Evolutionary conservation across 2,329 filamentous ascomycete genomes (phyloP).

Genomic region (Cytospora paraplurivora): DNA sequence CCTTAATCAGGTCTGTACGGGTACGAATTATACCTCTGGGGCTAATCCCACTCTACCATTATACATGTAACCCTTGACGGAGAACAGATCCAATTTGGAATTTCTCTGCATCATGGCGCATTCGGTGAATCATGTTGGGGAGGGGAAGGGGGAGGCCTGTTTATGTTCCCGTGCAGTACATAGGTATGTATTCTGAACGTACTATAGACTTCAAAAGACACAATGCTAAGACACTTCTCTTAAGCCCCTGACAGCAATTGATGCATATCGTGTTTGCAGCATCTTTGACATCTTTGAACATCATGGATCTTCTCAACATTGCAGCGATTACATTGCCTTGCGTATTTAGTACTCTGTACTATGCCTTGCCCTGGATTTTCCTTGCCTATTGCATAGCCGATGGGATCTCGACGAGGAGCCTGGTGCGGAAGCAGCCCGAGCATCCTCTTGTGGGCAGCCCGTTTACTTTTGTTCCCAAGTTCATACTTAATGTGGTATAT

Average conservation of each 20-base stretch:
- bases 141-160: too few species aligned
- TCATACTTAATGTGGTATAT: not conserved
- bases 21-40: too few species aligned
- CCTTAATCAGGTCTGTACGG: too few species aligned
- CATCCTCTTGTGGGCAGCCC: conserved; percentile 3
- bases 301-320: not conserved
- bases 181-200: too few species aligned
- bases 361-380: not conserved
- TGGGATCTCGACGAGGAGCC: not conserved
- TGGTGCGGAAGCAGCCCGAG: not conserved
- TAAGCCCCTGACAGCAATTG: too few species aligned
- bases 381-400: not conserved
- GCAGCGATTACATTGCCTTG: not conserved
- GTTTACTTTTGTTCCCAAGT: not conserved
- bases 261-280: not conserved
- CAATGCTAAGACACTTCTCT: not conserved
- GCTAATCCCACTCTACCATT: too few species aligned
- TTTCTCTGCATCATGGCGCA: too few species aligned
- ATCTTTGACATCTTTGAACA: not conserved
- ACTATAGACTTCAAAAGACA: too few species aligned
- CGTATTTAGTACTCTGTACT: not conserved
- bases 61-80: too few species aligned
- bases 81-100: too few species aligned
- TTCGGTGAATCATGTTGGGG: too few species aligned
- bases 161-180: too few species aligned